These are phyloP conservation scores for Chlorella variabilis DNA, from an alignment of 163 green algal genomes.

Conservation along the genomic window DNA sequence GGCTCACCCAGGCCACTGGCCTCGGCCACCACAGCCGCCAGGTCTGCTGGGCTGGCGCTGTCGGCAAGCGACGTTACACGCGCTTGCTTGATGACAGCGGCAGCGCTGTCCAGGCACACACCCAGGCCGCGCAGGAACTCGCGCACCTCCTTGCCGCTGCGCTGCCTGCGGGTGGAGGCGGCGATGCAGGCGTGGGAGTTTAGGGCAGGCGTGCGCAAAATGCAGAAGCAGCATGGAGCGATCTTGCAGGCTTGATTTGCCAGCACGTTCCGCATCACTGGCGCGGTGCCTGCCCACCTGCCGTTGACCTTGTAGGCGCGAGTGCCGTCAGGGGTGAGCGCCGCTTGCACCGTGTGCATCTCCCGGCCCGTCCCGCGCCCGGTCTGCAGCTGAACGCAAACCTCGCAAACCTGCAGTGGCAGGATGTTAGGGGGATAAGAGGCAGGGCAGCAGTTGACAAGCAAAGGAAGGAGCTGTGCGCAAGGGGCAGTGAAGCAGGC, in stretches of 20 bases:
- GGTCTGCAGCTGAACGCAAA: slow-evolving; percentile 8
- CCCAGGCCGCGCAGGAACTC: slow-evolving; percentile 22
- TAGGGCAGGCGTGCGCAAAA: too few species aligned
- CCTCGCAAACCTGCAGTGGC: slow-evolving; percentile 29
- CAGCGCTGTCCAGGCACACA: slow-evolving; percentile 13
- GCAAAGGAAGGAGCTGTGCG: not conserved
- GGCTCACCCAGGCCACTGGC: slow-evolving; percentile 24
- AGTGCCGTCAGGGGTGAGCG: slow-evolving; percentile 19
- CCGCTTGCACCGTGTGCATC: slow-evolving; percentile 6
- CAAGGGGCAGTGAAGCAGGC: too few species aligned
- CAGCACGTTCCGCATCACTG: too few species aligned
- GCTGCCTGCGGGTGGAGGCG: not conserved
- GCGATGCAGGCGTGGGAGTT: not conserved
- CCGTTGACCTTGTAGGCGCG: slow-evolving; percentile 35
- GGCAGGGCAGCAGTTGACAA: not conserved
- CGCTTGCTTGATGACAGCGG: slow-evolving; percentile 24
- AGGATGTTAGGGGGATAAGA: too few species aligned
- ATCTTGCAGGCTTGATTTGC: too few species aligned
- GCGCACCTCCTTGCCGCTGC: slow-evolving; percentile 16
- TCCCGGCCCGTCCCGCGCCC: not conserved
- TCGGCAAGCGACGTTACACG: slow-evolving; percentile 39
- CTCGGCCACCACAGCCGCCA: slow-evolving; percentile 28
- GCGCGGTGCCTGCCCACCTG: too few species aligned
- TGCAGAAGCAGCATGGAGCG: too few species aligned
- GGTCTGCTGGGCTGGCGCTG: not conserved